Evolutionary conservation across 1,284 basidiomycete species (phyloP).

Genomic region (Inonotus hispidus): DNA sequence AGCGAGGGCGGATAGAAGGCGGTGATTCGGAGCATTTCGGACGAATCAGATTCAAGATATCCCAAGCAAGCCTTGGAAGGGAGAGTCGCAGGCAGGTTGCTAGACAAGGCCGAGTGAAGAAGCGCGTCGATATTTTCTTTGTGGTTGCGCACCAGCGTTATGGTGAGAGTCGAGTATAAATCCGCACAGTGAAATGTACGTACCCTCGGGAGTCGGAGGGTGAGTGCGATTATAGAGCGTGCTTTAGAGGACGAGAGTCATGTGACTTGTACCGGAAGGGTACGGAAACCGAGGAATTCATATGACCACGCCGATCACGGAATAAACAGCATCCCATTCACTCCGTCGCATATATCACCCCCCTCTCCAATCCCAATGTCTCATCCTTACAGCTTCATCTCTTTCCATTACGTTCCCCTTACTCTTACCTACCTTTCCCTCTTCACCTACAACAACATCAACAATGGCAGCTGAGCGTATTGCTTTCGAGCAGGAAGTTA

Average conservation of each 20-base stretch:
- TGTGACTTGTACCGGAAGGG: background rate
- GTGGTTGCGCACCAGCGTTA: background rate
- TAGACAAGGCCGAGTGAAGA: background rate
- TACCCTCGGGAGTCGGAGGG: too few species aligned
- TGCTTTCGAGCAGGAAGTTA: slow-evolving; percentile 77
- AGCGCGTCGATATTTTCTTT: background rate
- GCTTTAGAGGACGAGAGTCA: background rate
- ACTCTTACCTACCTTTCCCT: background rate
- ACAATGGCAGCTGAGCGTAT: slow-evolving; percentile 42
- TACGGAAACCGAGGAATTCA: slow-evolving; percentile 1
- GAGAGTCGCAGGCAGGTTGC: too few species aligned
- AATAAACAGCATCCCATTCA: background rate
- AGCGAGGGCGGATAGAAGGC: background rate
- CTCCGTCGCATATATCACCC: background rate
- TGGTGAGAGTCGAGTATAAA: background rate
- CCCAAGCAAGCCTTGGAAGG: background rate
- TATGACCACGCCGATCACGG: background rate
- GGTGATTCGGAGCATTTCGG: slow-evolving; percentile 2
- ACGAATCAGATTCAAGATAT: background rate
- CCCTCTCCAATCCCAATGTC: background rate
- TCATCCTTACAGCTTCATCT: background rate
- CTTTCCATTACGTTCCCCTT: background rate
- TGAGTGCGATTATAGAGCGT: background rate
- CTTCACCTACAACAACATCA: background rate
- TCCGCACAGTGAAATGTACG: background rate